Conservation (phyloP, 2,329 filamentous ascomycete species). For the Basipetospora chlamydospora region DNA sequence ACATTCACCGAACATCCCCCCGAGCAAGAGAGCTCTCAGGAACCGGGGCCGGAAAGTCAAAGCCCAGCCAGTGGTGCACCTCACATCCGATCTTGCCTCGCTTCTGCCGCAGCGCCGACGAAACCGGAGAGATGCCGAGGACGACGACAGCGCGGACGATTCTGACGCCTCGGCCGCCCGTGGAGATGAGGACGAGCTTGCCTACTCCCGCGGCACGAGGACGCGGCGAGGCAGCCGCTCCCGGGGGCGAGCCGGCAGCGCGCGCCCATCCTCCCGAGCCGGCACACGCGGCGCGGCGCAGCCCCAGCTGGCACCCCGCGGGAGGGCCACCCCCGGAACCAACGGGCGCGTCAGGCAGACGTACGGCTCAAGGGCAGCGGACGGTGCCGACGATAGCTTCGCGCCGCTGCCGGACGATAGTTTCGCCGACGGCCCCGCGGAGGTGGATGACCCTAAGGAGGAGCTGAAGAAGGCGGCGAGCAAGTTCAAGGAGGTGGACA, state of each 20-base stretch:
- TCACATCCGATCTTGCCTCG: slow-evolving; percentile 38
- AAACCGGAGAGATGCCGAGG: slow-evolving; percentile 24
- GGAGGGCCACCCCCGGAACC: slow-evolving; percentile 10
- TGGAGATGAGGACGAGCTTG: slow-evolving; percentile 42
- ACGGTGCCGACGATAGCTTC: slow-evolving; percentile 23
- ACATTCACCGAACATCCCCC: slow-evolving; percentile 44
- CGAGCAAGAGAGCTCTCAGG: slow-evolving; percentile 14
- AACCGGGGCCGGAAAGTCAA: slow-evolving; percentile 16
- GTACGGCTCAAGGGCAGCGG: slow-evolving; percentile 16
- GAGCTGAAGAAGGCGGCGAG: slow-evolving; percentile 44
- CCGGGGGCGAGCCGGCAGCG: slow-evolving; percentile 14
- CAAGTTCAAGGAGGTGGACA: slow-evolving; percentile 56
- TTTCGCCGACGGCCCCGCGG: slow-evolving; percentile 20
- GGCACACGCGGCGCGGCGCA: too few species aligned
- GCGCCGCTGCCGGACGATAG: slow-evolving; percentile 31
- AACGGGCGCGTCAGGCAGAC: slow-evolving; percentile 12
- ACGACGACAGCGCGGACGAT: slow-evolving; percentile 32
- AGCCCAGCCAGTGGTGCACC: slow-evolving; percentile 24
- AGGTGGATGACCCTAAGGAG: slow-evolving; percentile 23
- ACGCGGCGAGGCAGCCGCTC: slow-evolving; percentile 19
- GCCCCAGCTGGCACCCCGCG: slow-evolving; percentile 8
- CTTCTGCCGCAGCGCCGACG: slow-evolving; percentile 38
- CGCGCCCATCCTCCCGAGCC: slow-evolving; percentile 13
- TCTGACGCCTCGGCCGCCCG: slow-evolving; percentile 23
- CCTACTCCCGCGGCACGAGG: slow-evolving; percentile 22